Base-by-base conservation (phyloP, 1,284 basidiomycete species). In the Cryptococcus sp. region DNA sequence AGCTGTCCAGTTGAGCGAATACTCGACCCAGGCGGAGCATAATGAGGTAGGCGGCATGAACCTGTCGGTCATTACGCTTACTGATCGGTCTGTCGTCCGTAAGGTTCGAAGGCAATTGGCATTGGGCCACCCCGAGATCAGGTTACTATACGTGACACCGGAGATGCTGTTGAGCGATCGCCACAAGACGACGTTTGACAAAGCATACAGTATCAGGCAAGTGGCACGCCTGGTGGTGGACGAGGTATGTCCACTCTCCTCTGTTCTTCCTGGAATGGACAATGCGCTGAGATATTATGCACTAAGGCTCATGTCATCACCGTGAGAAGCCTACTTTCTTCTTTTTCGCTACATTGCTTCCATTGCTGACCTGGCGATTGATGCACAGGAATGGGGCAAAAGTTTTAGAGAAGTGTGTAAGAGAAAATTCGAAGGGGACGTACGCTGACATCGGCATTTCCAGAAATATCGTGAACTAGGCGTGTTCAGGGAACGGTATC, bases 301-400 rank as follows among this genome's bases (percentile, higher is more conserved):
- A 23, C 20, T 3, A 53, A 88, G 85, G 89, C 88, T 0, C 89
- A 91, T 71, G 91, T 89, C 60, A 89, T 92, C 55, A 88, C 87
- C n/a, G 86, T 87, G 62, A 66, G 81, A n/a, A n/a, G n/a, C n/a
- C n/a, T n/a, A n/a, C n/a, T n/a, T n/a, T 66, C 33, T 6, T 18
- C 35, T 3, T 50, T 36, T 2, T 35, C 21, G 35, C 21, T 18
- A 13, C 33, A 18, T 7, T 33, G 16, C 28, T 5, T 33, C 28
- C 9, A 33, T 33, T 9, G 28, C 28, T 33, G 28, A 33, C 28
- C 28, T 5, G 4, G 28, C 9, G 28, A 33, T 9, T 33, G 28
- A 11, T 20, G 12, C 21, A 23, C 62, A 88, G 87, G 89, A 90
- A 80, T 91, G 89, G 89, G 89, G 89, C 0, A 86, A 87, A 49